Evolutionary conservation across 371 early-diverging fungal genomes (phyloP).

Genomic region (Dinochytrium kinnereticum): DNA sequence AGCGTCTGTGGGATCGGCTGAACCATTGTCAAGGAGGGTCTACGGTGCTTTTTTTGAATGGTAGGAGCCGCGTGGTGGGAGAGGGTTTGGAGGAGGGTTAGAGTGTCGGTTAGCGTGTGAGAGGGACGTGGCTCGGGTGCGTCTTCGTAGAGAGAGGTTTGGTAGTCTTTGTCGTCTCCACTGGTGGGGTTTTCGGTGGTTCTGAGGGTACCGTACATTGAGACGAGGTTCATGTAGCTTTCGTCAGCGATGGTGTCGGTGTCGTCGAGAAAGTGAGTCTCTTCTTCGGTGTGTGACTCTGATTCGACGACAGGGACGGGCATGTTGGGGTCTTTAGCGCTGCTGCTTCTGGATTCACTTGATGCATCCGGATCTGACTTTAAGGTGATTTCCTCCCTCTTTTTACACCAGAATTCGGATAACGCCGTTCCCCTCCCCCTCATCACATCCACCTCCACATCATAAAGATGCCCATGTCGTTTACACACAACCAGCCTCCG

Average conservation of each 20-base stretch:
- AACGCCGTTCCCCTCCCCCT: not conserved
- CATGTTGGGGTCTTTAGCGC: too few relatives aligned
- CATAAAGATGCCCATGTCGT: not conserved
- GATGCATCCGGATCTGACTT: too few relatives aligned
- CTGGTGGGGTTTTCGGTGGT: not conserved
- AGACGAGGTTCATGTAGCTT: not conserved
- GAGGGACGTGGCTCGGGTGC: too few relatives aligned
- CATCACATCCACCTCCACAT: not conserved
- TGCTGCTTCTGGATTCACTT: too few relatives aligned
- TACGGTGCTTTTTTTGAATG: too few relatives aligned
- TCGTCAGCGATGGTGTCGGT: too few relatives aligned
- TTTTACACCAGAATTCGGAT: not conserved
- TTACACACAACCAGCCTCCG: not conserved
- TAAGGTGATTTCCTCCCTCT: not conserved
- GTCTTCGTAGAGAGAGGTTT: not conserved
- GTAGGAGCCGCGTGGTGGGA: too few relatives aligned
- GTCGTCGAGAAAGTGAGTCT: too few relatives aligned
- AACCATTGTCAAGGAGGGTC: constrained; percentile 10
- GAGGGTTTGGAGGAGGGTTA: too few relatives aligned
- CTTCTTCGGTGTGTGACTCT: too few relatives aligned
- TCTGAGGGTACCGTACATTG: not conserved
- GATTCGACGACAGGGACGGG: too few relatives aligned
- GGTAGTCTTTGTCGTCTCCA: not conserved
- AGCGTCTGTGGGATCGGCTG: not conserved
- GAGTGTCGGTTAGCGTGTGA: too few relatives aligned